These are phyloP conservation scores for Melaleuca alternifolia DNA, from an alignment of 345 rosid genomes.

Conservation along the genomic window DNA sequence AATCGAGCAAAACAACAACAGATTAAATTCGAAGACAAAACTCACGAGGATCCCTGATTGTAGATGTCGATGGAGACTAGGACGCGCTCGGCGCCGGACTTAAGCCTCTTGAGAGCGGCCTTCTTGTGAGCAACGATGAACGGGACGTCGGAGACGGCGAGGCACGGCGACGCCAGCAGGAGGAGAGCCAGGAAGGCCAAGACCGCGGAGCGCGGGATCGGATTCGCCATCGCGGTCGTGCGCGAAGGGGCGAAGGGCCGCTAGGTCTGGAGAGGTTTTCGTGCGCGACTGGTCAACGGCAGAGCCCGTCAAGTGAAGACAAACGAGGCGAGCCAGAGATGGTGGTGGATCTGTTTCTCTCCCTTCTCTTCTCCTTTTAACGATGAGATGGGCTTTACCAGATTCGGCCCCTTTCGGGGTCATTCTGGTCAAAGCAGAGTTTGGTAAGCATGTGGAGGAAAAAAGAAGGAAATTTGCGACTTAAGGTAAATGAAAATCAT, in stretches of 20 bases:
- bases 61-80: slow-evolving; percentile 73
- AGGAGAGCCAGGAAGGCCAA: slow-evolving; percentile 23
- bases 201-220: slow-evolving; percentile 15
- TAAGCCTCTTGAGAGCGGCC: slow-evolving; percentile 68
- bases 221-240: slow-evolving; percentile 21
- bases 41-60: slow-evolving; percentile 90
- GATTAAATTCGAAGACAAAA: not conserved
- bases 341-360: no score
- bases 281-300: not conserved
- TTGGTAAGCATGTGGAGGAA: not conserved
- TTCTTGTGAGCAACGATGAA: slow-evolving; percentile 93
- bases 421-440: not conserved
- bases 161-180: slow-evolving; percentile 30
- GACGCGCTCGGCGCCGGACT: slow-evolving; percentile 86
- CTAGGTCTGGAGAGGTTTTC: not conserved
- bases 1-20: not conserved
- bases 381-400: not conserved
- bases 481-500: not conserved
- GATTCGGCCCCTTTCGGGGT: not conserved
- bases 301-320: not conserved
- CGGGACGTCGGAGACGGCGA: slow-evolving; percentile 64
- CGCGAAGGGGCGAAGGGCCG: not conserved
- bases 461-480: not conserved
- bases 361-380: not conserved
- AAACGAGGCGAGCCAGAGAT: no score